Conservation (phyloP, 805 yeast species). For the Kodamaea neixiangensis region DNA sequence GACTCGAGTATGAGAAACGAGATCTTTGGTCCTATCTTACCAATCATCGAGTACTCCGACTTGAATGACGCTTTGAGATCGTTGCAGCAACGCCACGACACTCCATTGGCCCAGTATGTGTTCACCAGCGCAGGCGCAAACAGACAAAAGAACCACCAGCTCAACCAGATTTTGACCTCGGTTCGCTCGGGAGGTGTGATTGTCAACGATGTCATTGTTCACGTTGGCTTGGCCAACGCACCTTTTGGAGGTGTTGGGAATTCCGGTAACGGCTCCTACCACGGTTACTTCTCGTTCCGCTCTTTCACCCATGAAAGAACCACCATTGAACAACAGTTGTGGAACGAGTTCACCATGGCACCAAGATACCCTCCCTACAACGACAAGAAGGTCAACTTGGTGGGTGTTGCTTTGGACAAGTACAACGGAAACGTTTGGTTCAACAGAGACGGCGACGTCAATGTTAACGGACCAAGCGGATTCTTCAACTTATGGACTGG, state of each 20-base stretch:
- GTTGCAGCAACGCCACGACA: conserved; percentile 55
- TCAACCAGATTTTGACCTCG: conserved; percentile 44
- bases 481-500: conserved; percentile 35
- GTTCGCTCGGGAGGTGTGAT: conserved; percentile 74
- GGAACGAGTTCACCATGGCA: conserved; percentile 60
- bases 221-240: conserved; percentile 62
- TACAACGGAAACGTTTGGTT: conserved; percentile 42
- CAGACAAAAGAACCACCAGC: conserved; percentile 45
- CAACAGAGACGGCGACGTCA: conserved; percentile 38
- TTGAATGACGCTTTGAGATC: conserved; percentile 46
- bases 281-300: conserved; percentile 62
- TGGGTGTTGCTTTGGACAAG: conserved; percentile 28
- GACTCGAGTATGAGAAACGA: conserved; percentile 78
- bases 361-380: conserved; percentile 68
- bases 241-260: conserved; percentile 93
- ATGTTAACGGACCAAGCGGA: conserved; percentile 32
- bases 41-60: conserved; percentile 57
- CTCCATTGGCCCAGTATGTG: conserved; percentile 80
- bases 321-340: conserved; percentile 60
- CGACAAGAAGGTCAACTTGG: conserved; percentile 31
- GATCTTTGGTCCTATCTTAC: conserved; percentile 84
- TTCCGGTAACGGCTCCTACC: conserved; percentile 84
- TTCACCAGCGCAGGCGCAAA: conserved; percentile 51
- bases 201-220: conserved; percentile 72
- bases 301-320: conserved; percentile 80